These are phyloP conservation scores for Quambalaria eucalypti DNA, from an alignment of 1,284 basidiomycete genomes.

Conservation along the genomic window DNA sequence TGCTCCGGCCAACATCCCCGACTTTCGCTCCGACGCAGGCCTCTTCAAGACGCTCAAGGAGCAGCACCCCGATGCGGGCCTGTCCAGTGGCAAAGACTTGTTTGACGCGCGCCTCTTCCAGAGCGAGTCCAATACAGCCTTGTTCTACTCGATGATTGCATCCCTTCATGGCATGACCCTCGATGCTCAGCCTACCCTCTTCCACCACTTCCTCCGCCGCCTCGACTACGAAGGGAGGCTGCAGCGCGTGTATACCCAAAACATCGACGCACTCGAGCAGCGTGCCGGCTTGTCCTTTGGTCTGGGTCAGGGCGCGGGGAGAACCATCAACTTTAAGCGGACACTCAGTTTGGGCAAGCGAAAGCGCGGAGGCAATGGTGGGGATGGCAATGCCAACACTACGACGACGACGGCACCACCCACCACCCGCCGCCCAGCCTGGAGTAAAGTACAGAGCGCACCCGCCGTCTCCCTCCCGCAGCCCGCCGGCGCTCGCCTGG, in stretches of 20 bases:
- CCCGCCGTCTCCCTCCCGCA: not conserved
- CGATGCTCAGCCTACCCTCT: conserved; percentile 67
- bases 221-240: conserved; percentile 76
- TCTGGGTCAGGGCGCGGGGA: conserved; percentile 20
- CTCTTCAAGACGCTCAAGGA: conserved; percentile 68
- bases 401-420: not conserved
- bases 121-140: conserved; percentile 62
- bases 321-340: conserved; percentile 5
- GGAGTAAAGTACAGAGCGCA: not conserved
- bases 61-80: conserved; percentile 63
- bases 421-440: conserved; percentile 6
- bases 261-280: conserved; percentile 85
- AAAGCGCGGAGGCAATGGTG: conserved; percentile 11
- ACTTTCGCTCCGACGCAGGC: conserved; percentile 76
- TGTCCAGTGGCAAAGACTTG: conserved; percentile 71
- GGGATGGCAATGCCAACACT: not conserved
- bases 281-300: conserved; percentile 59
- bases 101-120: conserved; percentile 79
- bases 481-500: not conserved
- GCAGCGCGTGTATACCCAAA: conserved; percentile 83
- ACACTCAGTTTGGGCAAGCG: conserved; percentile 19
- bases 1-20: conserved; percentile 75
- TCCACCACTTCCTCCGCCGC: conserved; percentile 77
- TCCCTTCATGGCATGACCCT: conserved; percentile 75
- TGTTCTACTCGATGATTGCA: conserved; percentile 86